phyloP scores from a whole-genome alignment of 1,284 basidiomycete species.

The Leccinum pachyderme region DNA sequence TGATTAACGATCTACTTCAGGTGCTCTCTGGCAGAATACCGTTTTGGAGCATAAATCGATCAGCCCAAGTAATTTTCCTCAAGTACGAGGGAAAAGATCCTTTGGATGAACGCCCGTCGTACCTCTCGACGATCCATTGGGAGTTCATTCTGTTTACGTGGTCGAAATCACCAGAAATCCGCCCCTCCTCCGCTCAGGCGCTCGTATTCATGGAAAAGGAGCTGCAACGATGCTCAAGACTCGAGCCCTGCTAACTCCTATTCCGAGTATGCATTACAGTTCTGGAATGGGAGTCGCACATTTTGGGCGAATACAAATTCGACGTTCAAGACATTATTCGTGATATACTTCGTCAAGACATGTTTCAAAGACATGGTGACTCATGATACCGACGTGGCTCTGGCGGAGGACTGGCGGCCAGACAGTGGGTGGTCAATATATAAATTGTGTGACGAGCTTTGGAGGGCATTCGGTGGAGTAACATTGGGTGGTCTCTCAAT shows the following conservation, averaged over 20 bases:
- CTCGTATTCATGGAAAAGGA: slow-evolving; percentile 8
- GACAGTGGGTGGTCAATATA: not conserved
- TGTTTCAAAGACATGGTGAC: not conserved
- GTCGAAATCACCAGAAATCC: slow-evolving; percentile 7
- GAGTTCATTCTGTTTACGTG: slow-evolving; percentile 12
- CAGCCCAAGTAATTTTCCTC: slow-evolving; percentile 14
- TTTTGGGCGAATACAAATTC: no score
- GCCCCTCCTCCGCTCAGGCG: slow-evolving; percentile 8
- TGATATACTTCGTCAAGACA: no score
- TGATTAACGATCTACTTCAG: not conserved
- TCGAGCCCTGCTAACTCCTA: not conserved
- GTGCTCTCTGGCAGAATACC: slow-evolving; percentile 15
- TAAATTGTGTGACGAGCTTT: not conserved
- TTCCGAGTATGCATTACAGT: not conserved
- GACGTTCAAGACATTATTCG: no score
- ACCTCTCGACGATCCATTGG: slow-evolving; percentile 6
- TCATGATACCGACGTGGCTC: not conserved
- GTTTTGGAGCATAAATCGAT: slow-evolving; percentile 6
- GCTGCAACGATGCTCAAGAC: not conserved
- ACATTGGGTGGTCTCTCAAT: not conserved
- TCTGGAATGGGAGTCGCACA: no score
- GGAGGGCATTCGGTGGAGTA: not conserved
- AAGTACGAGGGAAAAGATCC: slow-evolving; percentile 16
- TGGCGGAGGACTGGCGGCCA: no score
- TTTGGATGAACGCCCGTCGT: slow-evolving; percentile 10